A percentile compares a stretch with the other conserved stretches of the same genome.
Evolutionary conservation across 352 stramenopile species (phyloP).

Genomic region (Globisporangium megalacanthum): DNA sequence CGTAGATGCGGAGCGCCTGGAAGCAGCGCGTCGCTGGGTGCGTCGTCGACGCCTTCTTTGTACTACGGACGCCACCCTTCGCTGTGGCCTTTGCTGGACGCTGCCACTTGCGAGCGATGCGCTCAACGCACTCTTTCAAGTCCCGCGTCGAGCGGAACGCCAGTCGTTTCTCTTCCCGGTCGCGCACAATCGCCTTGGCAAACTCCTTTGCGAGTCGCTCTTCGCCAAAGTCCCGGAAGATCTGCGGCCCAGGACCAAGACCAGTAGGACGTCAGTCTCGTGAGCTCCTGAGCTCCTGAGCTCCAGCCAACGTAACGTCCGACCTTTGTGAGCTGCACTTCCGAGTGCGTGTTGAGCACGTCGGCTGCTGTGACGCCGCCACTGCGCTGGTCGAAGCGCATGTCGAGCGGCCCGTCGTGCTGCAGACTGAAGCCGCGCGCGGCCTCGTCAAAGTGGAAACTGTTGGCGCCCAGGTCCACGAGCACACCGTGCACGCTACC

Average conservation of each 20-base stretch:
- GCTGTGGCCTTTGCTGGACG: no score
- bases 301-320: no score
- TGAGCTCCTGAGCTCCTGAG: no score
- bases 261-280: no score
- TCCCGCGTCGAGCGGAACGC: constrained; percentile 60
- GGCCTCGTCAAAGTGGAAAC: constrained; percentile 72
- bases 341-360: constrained; percentile 63
- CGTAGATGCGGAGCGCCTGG: constrained; percentile 73
- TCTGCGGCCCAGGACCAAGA: constrained; percentile 20
- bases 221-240: constrained; percentile 69
- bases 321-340: constrained; percentile 61
- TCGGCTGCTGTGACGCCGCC: constrained; percentile 39
- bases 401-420: constrained; percentile 72
- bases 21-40: constrained; percentile 77
- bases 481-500: constrained; percentile 55
- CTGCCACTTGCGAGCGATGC: constrained; percentile 66
- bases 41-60: constrained; percentile 14
- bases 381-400: constrained; percentile 64
- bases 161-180: constrained; percentile 41
- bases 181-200: constrained; percentile 70
- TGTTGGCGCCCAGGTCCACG: constrained; percentile 79
- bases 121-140: constrained; percentile 69
- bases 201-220: constrained; percentile 75
- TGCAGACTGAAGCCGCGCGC: constrained; percentile 68
- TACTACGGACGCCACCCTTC: background rate